Evolutionary conservation across 257 asterid genomes (phyloP).

Genomic region (Echites panduratus): DNA sequence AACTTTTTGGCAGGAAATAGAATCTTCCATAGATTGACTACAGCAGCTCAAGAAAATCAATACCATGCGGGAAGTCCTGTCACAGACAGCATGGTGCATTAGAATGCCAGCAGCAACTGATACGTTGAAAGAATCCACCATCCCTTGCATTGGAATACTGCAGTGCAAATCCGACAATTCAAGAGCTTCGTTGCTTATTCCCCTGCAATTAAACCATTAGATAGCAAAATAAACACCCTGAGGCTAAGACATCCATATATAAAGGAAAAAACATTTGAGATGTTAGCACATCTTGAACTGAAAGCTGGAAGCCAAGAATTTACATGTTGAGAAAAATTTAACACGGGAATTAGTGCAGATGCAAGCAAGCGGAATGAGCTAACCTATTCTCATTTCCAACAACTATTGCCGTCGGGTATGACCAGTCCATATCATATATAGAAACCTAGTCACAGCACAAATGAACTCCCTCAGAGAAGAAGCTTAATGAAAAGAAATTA

Average conservation of each 20-base stretch:
- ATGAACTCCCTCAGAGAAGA: neutral
- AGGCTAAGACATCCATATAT: neutral
- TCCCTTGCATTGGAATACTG: constrained; percentile 93
- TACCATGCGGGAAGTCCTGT: constrained; percentile 76
- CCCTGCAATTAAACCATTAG: constrained; percentile 47
- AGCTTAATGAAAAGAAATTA: neutral
- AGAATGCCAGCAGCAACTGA: constrained; percentile 98
- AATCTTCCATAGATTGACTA: neutral
- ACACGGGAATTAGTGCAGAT: neutral
- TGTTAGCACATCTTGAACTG: neutral
- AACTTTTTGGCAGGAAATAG: neutral
- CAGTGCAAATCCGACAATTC: constrained; percentile 75
- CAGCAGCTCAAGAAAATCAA: neutral
- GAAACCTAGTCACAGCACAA: constrained; percentile 56
- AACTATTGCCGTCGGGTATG: constrained; percentile 85
- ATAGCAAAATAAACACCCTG: constrained; percentile 7
- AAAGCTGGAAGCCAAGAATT: neutral
- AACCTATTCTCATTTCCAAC: constrained; percentile 89
- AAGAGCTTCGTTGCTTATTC: constrained; percentile 80
- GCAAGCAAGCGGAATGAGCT: neutral
- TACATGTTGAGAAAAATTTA: neutral
- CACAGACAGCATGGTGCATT: constrained; percentile 88
- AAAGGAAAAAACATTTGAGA: neutral
- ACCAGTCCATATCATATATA: constrained; percentile 84
- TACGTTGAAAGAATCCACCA: constrained; percentile 95